Conservation (phyloP, 2,329 filamentous ascomycete genomes). For the Tolypocladium paradoxum region DNA sequence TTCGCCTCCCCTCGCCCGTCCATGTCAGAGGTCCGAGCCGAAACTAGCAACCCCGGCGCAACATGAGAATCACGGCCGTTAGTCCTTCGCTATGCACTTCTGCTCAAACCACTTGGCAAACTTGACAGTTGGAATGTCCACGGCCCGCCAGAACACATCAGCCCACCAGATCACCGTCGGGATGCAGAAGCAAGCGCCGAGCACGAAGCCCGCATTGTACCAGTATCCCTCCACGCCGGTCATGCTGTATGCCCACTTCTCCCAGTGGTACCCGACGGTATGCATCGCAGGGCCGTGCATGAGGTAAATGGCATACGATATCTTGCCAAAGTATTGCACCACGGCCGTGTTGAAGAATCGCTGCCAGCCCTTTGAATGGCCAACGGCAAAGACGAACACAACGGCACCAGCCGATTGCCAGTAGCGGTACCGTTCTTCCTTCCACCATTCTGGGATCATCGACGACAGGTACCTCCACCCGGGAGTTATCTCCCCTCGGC, state of each 20-base stretch:
- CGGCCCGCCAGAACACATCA: conserved; percentile 44
- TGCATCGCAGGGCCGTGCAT: conserved; percentile 48
- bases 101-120: conserved; percentile 46
- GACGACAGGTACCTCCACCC: conserved; percentile 39
- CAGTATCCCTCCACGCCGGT: conserved; percentile 34
- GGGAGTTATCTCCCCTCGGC: conserved; percentile 33
- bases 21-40: not conserved
- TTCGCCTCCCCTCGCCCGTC: not conserved
- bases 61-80: conserved; percentile 5
- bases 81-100: conserved; percentile 23
- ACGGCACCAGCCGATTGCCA: conserved; percentile 45
- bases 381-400: conserved; percentile 39
- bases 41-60: not conserved
- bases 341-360: conserved; percentile 36
- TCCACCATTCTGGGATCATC: conserved; percentile 38
- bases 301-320: conserved; percentile 51
- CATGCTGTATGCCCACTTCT: conserved; percentile 35
- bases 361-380: conserved; percentile 35
- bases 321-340: conserved; percentile 48
- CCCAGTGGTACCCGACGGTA: conserved; percentile 39
- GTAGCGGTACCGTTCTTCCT: conserved; percentile 39
- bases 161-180: conserved; percentile 42
- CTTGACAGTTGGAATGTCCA: conserved; percentile 44
- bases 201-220: conserved; percentile 35
- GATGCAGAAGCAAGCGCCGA: conserved; percentile 36